Conservation (phyloP, 345 rosid species). For the Sisymbrium altissimum region DNA sequence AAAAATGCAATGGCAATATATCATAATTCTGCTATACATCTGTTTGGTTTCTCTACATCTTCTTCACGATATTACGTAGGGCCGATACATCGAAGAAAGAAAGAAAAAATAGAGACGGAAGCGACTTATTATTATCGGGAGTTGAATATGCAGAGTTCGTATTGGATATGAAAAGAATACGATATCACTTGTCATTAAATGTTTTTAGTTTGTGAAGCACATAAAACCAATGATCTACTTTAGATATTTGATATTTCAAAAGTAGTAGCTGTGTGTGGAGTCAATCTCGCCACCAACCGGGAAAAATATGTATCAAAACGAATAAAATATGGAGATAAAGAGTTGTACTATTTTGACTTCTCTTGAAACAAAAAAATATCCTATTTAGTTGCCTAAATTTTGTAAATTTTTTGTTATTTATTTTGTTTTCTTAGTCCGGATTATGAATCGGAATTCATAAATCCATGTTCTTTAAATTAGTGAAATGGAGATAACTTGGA, state of each 20-base stretch:
- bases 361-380: neutral
- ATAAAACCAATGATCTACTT: neutral
- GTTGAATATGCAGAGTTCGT: neutral
- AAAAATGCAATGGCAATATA: neutral
- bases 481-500: neutral
- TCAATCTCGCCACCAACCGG: constrained; percentile 20
- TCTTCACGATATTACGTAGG: neutral
- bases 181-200: neutral
- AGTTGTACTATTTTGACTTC: constrained; percentile 30
- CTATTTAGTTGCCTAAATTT: neutral
- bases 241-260: neutral
- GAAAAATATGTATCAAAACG: neutral
- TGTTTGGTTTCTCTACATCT: neutral
- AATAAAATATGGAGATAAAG: neutral
- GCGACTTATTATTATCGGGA: neutral
- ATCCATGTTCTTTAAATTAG: neutral
- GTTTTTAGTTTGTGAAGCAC: neutral
- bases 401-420: neutral
- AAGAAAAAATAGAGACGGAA: neutral
- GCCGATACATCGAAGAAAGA: neutral
- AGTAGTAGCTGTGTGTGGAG: constrained; percentile 8
- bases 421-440: neutral
- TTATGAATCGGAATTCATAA: neutral
- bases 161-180: neutral
- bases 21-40: neutral